Conservation (phyloP, 1,284 basidiomycete species). For the Xerocomus cyaneibrunnescens region DNA sequence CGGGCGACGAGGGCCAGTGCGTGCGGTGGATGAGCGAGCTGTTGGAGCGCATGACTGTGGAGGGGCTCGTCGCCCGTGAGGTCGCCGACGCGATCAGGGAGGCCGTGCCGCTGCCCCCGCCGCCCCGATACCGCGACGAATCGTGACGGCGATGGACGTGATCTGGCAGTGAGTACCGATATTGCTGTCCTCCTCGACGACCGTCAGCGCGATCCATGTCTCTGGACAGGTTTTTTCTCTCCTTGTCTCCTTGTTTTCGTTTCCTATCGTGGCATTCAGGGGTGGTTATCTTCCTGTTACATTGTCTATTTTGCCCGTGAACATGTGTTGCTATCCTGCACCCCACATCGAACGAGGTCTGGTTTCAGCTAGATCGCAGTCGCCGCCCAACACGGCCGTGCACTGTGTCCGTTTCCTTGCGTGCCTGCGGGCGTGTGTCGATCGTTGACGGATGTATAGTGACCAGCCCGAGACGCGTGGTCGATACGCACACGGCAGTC, state of each 20-base stretch:
- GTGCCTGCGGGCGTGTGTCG: no score
- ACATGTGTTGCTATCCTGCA: background rate
- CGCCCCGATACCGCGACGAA: background rate
- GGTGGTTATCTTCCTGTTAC: background rate
- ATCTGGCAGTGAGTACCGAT: constrained; percentile 6
- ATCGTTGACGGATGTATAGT: no score
- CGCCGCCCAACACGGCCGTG: no score
- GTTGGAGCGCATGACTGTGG: constrained; percentile 17
- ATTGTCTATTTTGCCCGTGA: background rate
- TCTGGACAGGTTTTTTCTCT: constrained; percentile 1
- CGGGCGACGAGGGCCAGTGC: constrained; percentile 9
- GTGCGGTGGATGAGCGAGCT: constrained; percentile 22
- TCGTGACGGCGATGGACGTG: background rate
- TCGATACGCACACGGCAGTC: no score
- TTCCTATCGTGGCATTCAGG: background rate
- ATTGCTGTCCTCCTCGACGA: background rate
- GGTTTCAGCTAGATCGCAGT: no score
- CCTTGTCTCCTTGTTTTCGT: no score
- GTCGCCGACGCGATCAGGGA: constrained; percentile 18
- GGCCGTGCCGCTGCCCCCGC: constrained; percentile 9
- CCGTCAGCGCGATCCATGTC: background rate
- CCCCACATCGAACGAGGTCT: no score
- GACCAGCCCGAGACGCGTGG: no score
- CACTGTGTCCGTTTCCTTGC: no score
- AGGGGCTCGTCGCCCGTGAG: constrained; percentile 9